Percentiles rank a stretch among this genome's conserved stretches.
These are phyloP conservation scores for Diplodia corticola DNA, from an alignment of 2,329 filamentous ascomycete genomes.

Conservation along the genomic window DNA sequence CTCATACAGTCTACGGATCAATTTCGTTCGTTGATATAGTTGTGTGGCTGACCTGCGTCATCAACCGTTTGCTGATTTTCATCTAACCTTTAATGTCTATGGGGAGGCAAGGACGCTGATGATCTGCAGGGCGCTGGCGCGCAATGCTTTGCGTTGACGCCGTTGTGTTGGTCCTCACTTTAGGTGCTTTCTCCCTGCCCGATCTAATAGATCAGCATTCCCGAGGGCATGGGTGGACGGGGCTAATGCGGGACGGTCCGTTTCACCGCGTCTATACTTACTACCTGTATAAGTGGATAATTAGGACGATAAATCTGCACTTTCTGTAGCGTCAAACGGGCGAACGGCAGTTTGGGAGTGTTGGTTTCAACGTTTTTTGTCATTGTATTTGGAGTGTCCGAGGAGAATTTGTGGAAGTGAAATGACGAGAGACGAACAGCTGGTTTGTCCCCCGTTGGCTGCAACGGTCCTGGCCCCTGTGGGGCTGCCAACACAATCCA, in stretches of 20 bases:
- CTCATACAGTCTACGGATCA: not conserved
- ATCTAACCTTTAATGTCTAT: not conserved
- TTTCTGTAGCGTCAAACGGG: too few relatives aligned
- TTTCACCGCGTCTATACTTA: not conserved
- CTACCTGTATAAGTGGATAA: not conserved
- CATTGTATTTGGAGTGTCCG: too few relatives aligned
- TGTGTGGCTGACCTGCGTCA: not conserved
- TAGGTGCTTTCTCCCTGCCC: not conserved
- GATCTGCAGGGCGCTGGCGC: not conserved
- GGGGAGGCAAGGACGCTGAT: not conserved
- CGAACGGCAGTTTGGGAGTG: too few relatives aligned
- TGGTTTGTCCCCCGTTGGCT: too few relatives aligned
- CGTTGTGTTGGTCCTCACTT: not conserved
- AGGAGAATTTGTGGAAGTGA: too few relatives aligned
- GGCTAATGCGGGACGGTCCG: constrained; percentile 6
- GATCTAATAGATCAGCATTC: not conserved
- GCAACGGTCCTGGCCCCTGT: too few relatives aligned
- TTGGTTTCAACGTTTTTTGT: too few relatives aligned
- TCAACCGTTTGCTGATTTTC: not conserved
- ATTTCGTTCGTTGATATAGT: not conserved
- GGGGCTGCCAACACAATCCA: too few relatives aligned
- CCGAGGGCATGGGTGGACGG: not conserved
- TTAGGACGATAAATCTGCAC: too few relatives aligned
- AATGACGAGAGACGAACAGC: too few relatives aligned
- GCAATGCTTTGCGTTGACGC: not conserved